Evolutionary conservation across 2,329 filamentous ascomycete species (phyloP).

Genomic region (Pezicula radicicola): DNA sequence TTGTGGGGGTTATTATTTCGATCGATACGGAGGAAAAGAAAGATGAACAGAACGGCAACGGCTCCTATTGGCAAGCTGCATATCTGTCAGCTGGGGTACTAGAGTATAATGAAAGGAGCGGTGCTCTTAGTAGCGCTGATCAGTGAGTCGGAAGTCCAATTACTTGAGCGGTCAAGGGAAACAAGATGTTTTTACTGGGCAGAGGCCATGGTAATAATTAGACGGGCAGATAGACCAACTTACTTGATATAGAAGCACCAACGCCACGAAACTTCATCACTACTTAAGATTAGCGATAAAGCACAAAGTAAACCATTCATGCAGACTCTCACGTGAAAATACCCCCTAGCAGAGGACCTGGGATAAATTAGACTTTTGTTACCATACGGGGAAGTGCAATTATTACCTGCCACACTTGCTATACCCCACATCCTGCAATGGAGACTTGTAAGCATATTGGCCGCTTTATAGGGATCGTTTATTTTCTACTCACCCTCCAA

Average conservation of each 20-base stretch:
- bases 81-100: neutral
- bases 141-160: neutral
- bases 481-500: neutral
- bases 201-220: slow-evolving; percentile 21
- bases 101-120: neutral
- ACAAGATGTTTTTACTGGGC: neutral
- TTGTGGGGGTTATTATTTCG: slow-evolving; percentile 26
- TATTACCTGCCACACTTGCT: slow-evolving; percentile 16
- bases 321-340: slow-evolving; percentile 19
- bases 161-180: neutral
- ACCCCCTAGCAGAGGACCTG: slow-evolving; percentile 26
- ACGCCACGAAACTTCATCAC: slow-evolving; percentile 24
- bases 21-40: slow-evolving; percentile 40
- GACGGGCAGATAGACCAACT: neutral
- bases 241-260: slow-evolving; percentile 31
- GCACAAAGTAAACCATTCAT: neutral
- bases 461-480: neutral
- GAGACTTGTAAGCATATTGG: slow-evolving; percentile 9
- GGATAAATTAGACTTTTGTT: no score
- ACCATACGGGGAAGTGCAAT: no score
- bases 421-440: slow-evolving; percentile 14
- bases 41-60: slow-evolving; percentile 33
- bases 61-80: slow-evolving; percentile 29
- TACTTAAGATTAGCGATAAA: neutral
- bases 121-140: neutral